Evolutionary conservation across 208 protist species (phyloP), one percentile per base, ranked within the genome.

Genomic region (Leishmania tropica): DNA sequence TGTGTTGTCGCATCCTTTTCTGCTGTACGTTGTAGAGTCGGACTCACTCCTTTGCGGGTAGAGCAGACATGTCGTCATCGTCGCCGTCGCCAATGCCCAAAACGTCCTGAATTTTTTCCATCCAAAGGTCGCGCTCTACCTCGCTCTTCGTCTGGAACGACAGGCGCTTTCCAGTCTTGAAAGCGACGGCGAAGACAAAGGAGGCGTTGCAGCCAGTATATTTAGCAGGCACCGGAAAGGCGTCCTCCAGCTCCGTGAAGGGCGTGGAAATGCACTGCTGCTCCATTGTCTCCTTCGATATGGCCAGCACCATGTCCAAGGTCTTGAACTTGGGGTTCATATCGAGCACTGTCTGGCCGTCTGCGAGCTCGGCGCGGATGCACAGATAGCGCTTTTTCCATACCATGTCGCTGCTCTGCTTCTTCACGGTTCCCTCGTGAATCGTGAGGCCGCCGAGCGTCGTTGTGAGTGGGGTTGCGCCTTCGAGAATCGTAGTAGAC

Each of bases 31-130:
- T 76, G 37, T 47, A 51, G 28, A 15, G 8, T 19, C 45, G 10
- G 24, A 53, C 51, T 45, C 65, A 78, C 72, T 85, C 72, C 82
- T 81, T 81, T 2, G 73, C 54, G 15, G 70, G 74, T 35, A 84
- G 42, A 75, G 47, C 24, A n/a, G 73, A 81, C 65, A 74, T 71
- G 79, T 81, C 71, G 37, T 89, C 86, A 40, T 95, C 86, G 48
- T 95, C 87, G 65, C 88, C 88, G 75, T 94, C 89, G n/a, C 85
- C 90, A 75, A 96, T 93, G 19, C 93, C 93, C 31, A 96, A 84
- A 1, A 92, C 93, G 24, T 96, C 90, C 76, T 96, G 93, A 68
- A 96, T 96, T 78, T 96, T 96, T 58, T 87, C 83, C 90, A 96
- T 96, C 93, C 93, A 96, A 47, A 80, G 78, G 80, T 91, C 88